phyloP scores from a whole-genome alignment of 2,329 filamentous ascomycete genomes.

The Zymoseptoria passerinii region DNA sequence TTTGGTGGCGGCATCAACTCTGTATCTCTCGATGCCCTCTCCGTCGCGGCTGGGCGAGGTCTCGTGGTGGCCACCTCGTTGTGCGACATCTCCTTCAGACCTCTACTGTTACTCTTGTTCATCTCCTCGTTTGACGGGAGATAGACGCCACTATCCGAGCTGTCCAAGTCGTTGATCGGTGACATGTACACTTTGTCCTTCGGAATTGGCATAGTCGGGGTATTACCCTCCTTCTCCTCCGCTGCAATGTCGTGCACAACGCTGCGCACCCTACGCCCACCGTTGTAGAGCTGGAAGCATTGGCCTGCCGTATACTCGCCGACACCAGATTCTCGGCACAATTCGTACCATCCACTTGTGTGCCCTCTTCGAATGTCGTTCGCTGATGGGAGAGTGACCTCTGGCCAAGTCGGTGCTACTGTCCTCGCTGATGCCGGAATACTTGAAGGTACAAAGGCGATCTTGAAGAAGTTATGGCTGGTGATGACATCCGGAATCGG shows the following conservation, averaged over 20 bases:
- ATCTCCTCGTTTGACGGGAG: constrained; percentile 22
- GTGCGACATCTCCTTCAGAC: constrained; percentile 38
- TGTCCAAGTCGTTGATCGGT: constrained; percentile 28
- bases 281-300: constrained; percentile 37
- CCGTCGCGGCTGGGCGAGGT: constrained; percentile 7
- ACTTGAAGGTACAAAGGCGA: constrained; percentile 60
- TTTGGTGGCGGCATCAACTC: constrained; percentile 27
- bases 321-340: constrained; percentile 45
- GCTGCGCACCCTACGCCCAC: constrained; percentile 40
- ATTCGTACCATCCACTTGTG: constrained; percentile 42
- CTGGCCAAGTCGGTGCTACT: constrained; percentile 41
- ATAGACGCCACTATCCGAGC: constrained; percentile 19
- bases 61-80: constrained; percentile 32
- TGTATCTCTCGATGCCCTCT: constrained; percentile 21
- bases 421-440: constrained; percentile 40
- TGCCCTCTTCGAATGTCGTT: constrained; percentile 40
- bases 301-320: constrained; percentile 41
- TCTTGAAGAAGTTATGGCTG: constrained; percentile 69
- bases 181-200: constrained; percentile 41
- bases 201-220: constrained; percentile 43
- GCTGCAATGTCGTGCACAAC: constrained; percentile 44
- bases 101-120: constrained; percentile 32
- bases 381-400: constrained; percentile 36
- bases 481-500: constrained; percentile 72
- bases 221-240: constrained; percentile 40